Evolutionary conservation across 345 rosid species (phyloP), one percentile per base, ranked within the genome.

Genomic region (Hevea brasiliensis): DNA sequence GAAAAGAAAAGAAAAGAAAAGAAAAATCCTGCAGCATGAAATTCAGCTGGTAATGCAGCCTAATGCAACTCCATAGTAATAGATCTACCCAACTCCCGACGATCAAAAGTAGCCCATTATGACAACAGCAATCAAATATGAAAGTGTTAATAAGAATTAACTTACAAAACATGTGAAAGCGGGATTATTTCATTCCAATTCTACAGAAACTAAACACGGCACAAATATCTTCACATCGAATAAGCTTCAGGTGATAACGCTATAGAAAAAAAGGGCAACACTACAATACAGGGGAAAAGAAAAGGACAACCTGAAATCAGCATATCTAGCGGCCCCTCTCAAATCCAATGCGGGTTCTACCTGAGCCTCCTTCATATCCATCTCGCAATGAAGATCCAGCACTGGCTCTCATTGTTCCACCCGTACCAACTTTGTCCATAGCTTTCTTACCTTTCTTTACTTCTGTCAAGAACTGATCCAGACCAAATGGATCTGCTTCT

Each of bases 351-450:
- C 96, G 92, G 70, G 87, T 87, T 70, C 98, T 84, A 65, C 90
- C 82, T 60, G 98, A 92, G 51, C 98, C 92, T 37, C 96, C 92
- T 14, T 82, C 90, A 72, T 91, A 45, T 65, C 90, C 93, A 72
- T 94, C 98, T 11, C 93, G 86, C 67, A 7, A 14, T 17, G 98
- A 89, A 71, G 98, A 80, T 45, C 98, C 98, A 2, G 84, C 98
- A 71, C 96, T 92, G 12, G 99, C 98, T 77, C 89, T 89, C 96
- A 95, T 91, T 0, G 96, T 91, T 27, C 99, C 99, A 54, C 99
- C 92, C 17, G 84, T 32, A 11, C 97, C 96, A 3, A 92, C 86
- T 75, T 89, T 92, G 45, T 89, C 94, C 77, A 87, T 82, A 26
- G 97, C 88, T 67, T 92, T 94, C 89, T 93, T 93, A 41, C 94